phyloP scores from a whole-genome alignment of 495 filamentous ascomycete genomes.

The Penicillium paradoxum region DNA sequence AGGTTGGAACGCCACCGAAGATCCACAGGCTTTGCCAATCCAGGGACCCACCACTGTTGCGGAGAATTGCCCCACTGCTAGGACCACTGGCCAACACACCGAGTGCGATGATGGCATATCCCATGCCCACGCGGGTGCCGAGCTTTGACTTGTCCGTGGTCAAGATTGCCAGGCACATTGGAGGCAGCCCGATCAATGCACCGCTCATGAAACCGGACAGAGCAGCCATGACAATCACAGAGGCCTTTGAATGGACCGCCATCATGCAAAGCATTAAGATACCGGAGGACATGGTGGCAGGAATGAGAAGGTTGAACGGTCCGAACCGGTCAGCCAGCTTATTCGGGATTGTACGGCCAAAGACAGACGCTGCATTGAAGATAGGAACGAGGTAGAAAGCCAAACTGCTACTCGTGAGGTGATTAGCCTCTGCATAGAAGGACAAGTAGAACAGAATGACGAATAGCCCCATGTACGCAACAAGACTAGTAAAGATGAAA shows the following conservation, averaged over 20 bases:
- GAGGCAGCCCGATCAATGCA: slow-evolving; percentile 2
- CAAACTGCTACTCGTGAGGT: slow-evolving; percentile 7
- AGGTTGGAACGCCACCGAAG: background rate
- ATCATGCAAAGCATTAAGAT: slow-evolving; percentile 31
- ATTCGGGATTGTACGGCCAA: slow-evolving; percentile 36
- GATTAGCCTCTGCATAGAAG: slow-evolving; percentile 7
- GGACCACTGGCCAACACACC: background rate
- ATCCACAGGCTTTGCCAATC: background rate
- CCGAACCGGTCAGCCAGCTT: slow-evolving; percentile 36
- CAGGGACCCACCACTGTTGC: background rate
- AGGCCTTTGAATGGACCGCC: slow-evolving; percentile 20
- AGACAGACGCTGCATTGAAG: slow-evolving; percentile 35
- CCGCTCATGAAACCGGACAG: slow-evolving; percentile 8
- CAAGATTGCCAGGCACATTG: background rate
- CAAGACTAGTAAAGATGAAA: slow-evolving; percentile 23
- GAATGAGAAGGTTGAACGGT: slow-evolving; percentile 31
- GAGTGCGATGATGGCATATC: slow-evolving; percentile 1
- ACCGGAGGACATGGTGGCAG: slow-evolving; percentile 20
- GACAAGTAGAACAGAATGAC: slow-evolving; percentile 35
- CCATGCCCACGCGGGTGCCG: slow-evolving; percentile 32
- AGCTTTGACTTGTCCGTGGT: slow-evolving; percentile 14
- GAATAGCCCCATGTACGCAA: slow-evolving; percentile 27
- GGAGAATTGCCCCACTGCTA: background rate
- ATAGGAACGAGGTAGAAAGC: slow-evolving; percentile 40
- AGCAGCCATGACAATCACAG: slow-evolving; percentile 31